Evolutionary conservation across 768 basidiomycete genomes (phyloP).

Genomic region (Mycena leptocephala): DNA sequence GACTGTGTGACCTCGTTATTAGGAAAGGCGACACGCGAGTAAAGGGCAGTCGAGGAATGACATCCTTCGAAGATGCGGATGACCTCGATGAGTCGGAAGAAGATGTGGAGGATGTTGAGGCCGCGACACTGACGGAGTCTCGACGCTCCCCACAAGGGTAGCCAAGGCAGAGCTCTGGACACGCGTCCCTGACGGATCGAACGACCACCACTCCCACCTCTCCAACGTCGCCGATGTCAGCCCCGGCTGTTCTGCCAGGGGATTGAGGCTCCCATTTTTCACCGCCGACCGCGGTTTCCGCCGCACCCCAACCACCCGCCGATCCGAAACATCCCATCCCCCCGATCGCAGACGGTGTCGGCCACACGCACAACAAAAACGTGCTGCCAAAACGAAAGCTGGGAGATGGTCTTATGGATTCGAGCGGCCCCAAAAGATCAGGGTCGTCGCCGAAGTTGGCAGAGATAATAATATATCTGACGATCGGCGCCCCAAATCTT

Average conservation of each 20-base stretch:
- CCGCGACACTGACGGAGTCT: constrained; percentile 37
- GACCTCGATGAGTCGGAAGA: constrained; percentile 32
- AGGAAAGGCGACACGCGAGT: constrained; percentile 81
- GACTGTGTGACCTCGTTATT: constrained; percentile 62
- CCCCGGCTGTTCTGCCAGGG: constrained; percentile 49
- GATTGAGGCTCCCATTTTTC: constrained; percentile 44
- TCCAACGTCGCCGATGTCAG: constrained; percentile 79
- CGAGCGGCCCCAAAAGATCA: constrained; percentile 42
- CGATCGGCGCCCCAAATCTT: constrained; percentile 68
- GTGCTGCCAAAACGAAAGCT: constrained; percentile 70
- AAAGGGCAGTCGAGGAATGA: constrained; percentile 79
- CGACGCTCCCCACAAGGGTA: constrained; percentile 53
- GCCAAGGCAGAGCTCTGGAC: constrained; percentile 70
- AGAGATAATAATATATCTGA: constrained; percentile 64
- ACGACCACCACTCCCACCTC: constrained; percentile 89
- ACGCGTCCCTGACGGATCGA: constrained; percentile 69
- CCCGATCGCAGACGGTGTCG: constrained; percentile 83
- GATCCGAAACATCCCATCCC: constrained; percentile 78
- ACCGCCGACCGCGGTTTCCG: constrained; percentile 68
- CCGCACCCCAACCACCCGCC: constrained; percentile 79
- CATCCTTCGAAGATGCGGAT: constrained; percentile 40
- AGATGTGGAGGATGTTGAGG: constrained; percentile 38
- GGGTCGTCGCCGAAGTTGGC: constrained; percentile 62
- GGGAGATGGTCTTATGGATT: constrained; percentile 52
- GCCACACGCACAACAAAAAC: constrained; percentile 69